Evolutionary conservation across 441 rosid species (phyloP).

Genomic region (Gossypium davidsonii): DNA sequence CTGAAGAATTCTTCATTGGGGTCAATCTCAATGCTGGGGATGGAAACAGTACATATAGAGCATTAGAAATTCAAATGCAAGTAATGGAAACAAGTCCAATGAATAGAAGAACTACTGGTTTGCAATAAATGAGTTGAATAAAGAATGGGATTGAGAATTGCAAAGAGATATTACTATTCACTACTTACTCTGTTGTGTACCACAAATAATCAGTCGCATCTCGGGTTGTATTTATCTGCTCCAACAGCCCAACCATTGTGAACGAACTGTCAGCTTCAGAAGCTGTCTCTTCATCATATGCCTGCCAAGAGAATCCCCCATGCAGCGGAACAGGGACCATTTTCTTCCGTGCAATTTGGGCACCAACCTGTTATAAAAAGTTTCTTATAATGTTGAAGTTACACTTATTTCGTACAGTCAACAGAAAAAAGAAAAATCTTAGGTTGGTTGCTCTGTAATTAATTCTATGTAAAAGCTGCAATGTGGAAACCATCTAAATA

Average conservation of each 20-base stretch:
- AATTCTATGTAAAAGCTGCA: background rate
- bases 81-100: background rate
- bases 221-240: slow-evolving; percentile 89
- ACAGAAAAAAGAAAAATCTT: slow-evolving; percentile 4
- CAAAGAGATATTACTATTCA: slow-evolving; percentile 1
- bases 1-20: slow-evolving; percentile 60
- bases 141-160: background rate
- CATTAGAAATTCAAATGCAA: background rate
- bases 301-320: slow-evolving; percentile 86
- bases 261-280: slow-evolving; percentile 57
- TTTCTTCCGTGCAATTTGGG: slow-evolving; percentile 79
- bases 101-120: background rate
- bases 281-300: slow-evolving; percentile 67
- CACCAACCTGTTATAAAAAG: slow-evolving; percentile 51
- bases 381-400: slow-evolving; percentile 15
- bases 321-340: slow-evolving; percentile 72
- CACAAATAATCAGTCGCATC: slow-evolving; percentile 87
- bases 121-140: background rate
- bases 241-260: slow-evolving; percentile 70
- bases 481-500: no score
- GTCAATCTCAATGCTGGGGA: slow-evolving; percentile 52
- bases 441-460: background rate
- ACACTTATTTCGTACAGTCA: background rate
- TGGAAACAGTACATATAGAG: slow-evolving; percentile 9
- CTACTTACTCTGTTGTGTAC: slow-evolving; percentile 92